phyloP scores from a whole-genome alignment of 2,329 filamentous ascomycete species.

The Spiromastix sp. region DNA sequence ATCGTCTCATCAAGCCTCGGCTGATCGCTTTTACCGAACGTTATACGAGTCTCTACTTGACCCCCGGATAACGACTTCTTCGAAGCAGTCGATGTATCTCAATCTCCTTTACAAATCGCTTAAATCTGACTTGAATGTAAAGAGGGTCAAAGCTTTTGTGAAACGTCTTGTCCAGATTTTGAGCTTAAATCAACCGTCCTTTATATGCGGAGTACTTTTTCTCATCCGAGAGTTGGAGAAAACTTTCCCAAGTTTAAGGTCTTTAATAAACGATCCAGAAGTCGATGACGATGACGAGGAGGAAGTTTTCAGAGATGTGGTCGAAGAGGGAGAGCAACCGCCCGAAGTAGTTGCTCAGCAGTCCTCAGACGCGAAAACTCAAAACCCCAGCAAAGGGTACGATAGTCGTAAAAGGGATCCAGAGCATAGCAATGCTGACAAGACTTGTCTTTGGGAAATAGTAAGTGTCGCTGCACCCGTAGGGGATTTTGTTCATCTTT shows the following conservation, averaged over 20 bases:
- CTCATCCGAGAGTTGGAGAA: slow-evolving; percentile 70
- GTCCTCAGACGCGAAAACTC: slow-evolving; percentile 19
- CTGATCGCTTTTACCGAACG: slow-evolving; percentile 88
- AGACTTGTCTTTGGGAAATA: slow-evolving; percentile 87
- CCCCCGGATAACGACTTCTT: slow-evolving; percentile 75
- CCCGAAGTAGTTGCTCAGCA: slow-evolving; percentile 12
- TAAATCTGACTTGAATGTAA: slow-evolving; percentile 81
- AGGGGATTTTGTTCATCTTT: too few relatives aligned
- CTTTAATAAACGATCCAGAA: slow-evolving; percentile 71
- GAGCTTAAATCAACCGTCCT: slow-evolving; percentile 80
- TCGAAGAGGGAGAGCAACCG: slow-evolving; percentile 42
- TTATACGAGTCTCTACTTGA: slow-evolving; percentile 92
- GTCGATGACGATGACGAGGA: slow-evolving; percentile 59
- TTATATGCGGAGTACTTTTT: slow-evolving; percentile 87
- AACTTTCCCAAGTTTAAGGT: slow-evolving; percentile 69
- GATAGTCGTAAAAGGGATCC: slow-evolving; percentile 88
- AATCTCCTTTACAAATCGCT: slow-evolving; percentile 83
- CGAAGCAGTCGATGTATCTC: slow-evolving; percentile 90
- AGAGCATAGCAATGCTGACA: slow-evolving; percentile 84
- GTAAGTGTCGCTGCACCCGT: slow-evolving; percentile 47
- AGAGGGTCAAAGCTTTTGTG: slow-evolving; percentile 88
- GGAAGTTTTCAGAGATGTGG: slow-evolving; percentile 57
- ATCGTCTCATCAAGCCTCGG: slow-evolving; percentile 64
- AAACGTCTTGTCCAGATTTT: slow-evolving; percentile 86
- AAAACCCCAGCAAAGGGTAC: slow-evolving; percentile 43